Percentiles rank a stretch among this genome's conserved stretches.
These are phyloP conservation scores for Coemansia aciculifera DNA, from an alignment of 192 early-diverging fungal genomes.

Conservation along the genomic window DNA sequence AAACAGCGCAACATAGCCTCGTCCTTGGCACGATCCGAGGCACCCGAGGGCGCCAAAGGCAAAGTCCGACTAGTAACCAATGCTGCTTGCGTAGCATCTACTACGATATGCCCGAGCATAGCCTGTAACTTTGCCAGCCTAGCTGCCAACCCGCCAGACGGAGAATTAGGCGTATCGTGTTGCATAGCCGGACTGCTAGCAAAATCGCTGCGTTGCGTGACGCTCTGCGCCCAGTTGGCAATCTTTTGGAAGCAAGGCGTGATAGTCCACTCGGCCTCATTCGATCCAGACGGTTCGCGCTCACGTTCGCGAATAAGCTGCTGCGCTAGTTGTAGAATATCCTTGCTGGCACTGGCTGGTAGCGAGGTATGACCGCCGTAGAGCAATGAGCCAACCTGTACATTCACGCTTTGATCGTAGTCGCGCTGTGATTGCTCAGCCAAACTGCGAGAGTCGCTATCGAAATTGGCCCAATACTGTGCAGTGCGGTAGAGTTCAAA, in stretches of 20 bases:
- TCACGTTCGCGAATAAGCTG: constrained; percentile 27
- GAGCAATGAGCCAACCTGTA: constrained; percentile 15
- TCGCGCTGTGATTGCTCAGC: constrained; percentile 13
- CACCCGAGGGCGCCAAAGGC: constrained; percentile 10
- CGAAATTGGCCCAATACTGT: constrained; percentile 17
- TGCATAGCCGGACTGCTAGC: constrained; percentile 15
- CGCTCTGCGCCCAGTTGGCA: constrained; percentile 17
- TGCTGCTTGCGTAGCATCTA: constrained; percentile 31
- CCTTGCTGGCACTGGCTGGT: constrained; percentile 11
- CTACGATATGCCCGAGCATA: constrained; percentile 18
- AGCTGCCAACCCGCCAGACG: not conserved
- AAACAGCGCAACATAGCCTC: constrained; percentile 23
- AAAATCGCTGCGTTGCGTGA: constrained; percentile 18
- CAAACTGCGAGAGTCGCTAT: not conserved
- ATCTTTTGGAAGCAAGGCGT: constrained; percentile 45
- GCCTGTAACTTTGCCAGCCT: constrained; percentile 17
- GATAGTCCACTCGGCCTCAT: constrained; percentile 35
- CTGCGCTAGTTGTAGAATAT: constrained; percentile 40
- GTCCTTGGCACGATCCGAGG: constrained; percentile 22
- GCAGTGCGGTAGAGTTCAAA: constrained; percentile 36
- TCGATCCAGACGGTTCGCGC: constrained; percentile 22
- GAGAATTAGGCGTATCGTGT: constrained; percentile 14
- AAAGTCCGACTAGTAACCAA: constrained; percentile 16
- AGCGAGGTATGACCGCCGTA: constrained; percentile 20
- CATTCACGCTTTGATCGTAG: constrained; percentile 22